Evolutionary conservation across 345 rosid genomes (phyloP), one percentile per base, ranked within the genome.

Genomic region (Atalantia buxifolia): DNA sequence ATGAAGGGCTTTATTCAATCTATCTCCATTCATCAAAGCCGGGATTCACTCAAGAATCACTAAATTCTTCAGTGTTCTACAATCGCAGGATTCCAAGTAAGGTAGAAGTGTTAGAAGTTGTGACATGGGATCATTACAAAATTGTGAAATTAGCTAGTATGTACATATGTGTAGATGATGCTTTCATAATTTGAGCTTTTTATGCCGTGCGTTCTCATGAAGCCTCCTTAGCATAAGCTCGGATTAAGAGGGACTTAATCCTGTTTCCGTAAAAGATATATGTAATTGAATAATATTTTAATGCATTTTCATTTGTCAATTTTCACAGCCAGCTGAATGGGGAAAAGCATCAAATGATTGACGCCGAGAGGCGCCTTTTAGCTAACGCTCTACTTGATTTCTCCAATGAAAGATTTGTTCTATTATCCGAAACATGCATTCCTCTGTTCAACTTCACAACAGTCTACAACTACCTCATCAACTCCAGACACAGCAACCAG

Each of bases 391-490:
- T 86, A 31, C 82, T 86, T 13, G 82, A 80, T 56, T 59, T 73
- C 60, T 45, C 80, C 53, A 84, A 82, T 22, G 76, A 82, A 56
- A 72, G 85, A 69, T 86, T 86, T 31, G 85, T 84, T 1, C 81
- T 84, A 1, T 79, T 82, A 36, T 86, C 87, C 13, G 86, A 83
- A 62, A 10, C 86, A 7, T 83, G 85, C 76, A 86, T 86, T 62
- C 87, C 81, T 1, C 25, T 84, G 8, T 86, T 77, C 83, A 80
- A 86, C 69, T 84, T 86, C 76, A 35, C 79, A 25, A 80, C 85
- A 28, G 31, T 76, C 60, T 82, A 84, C 81, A 63, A 57, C 66
- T 78, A 82, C 77, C 81, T 84, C 25, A 22, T 76, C 73, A 82
- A 82, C 45, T 57, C 87, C 16, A 64, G 4, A 25, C 79, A 48